Conservation (phyloP, 176 grass and related monocot species). For the Neostapfia colusana region DNA sequence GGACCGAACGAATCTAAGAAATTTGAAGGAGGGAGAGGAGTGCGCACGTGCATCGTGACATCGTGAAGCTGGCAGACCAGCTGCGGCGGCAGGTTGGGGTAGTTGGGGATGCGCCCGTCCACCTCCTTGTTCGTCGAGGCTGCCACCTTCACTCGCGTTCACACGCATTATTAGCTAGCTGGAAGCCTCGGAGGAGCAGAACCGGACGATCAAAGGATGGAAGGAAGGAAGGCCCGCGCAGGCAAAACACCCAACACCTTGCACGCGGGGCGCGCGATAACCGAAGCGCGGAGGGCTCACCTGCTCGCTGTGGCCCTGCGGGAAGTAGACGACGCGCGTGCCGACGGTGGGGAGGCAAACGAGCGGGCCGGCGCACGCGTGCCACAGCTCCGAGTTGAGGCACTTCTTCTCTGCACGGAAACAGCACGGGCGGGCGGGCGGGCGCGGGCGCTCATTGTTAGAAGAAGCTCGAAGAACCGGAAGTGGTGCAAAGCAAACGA, state of each 20-base stretch:
- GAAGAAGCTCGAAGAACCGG: too few relatives aligned
- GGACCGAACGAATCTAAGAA: constrained; percentile 5
- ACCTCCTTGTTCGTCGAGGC: constrained; percentile 98
- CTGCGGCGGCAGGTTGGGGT: constrained; percentile 90
- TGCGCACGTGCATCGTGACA: constrained; percentile 93
- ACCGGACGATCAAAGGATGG: background rate
- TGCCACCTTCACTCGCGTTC: constrained; percentile 55
- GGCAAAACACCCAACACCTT: constrained; percentile 36
- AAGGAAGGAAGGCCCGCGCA: background rate
- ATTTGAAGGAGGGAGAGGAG: constrained; percentile 1
- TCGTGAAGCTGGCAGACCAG: constrained; percentile 93
- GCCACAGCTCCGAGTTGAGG: constrained; percentile 98
- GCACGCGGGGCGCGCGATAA: background rate
- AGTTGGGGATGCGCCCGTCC: constrained; percentile 95
- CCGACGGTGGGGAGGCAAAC: constrained; percentile 94
- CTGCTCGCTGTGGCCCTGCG: constrained; percentile 97
- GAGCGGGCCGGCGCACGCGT: constrained; percentile 95
- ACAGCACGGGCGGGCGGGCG: background rate
- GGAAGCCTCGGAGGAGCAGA: background rate
- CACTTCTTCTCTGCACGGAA: constrained; percentile 83
- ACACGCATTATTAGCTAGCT: constrained; percentile 24
- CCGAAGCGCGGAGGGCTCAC: constrained; percentile 34
- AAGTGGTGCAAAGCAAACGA: too few relatives aligned
- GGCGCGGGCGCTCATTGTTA: background rate
- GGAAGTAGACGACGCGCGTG: constrained; percentile 96